These are phyloP conservation scores for Phlyctochytrium bullatum DNA, from an alignment of 192 early-diverging fungal species.

Conservation along the genomic window DNA sequence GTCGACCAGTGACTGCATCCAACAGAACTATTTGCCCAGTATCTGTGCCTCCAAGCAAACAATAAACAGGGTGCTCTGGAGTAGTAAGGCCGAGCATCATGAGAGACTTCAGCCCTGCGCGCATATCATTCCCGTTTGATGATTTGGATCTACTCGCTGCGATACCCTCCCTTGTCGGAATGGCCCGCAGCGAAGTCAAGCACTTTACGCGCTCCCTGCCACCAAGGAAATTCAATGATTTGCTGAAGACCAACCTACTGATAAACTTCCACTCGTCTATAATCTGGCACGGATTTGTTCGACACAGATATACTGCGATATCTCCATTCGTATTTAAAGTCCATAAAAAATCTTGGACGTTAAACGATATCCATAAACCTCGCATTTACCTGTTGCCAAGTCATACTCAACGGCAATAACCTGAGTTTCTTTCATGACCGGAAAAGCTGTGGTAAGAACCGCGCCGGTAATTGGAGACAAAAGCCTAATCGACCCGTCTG, in stretches of 20 bases:
- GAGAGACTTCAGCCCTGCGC: too few species aligned
- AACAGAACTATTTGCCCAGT: constrained; percentile 46
- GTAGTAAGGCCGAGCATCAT: background rate
- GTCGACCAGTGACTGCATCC: constrained; percentile 30
- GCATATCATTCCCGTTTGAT: too few species aligned
- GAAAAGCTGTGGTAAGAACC: constrained; percentile 41
- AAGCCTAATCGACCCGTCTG: constrained; percentile 41
- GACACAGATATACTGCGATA: constrained; percentile 37
- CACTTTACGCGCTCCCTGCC: constrained; percentile 34
- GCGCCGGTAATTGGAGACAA: constrained; percentile 48
- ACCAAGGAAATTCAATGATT: background rate
- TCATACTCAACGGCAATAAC: constrained; percentile 38
- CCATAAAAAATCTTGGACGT: constrained; percentile 37
- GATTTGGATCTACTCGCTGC: too few species aligned
- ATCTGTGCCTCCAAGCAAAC: constrained; percentile 46
- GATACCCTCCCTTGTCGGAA: background rate
- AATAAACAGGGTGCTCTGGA: constrained; percentile 25
- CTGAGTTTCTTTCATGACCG: constrained; percentile 39
- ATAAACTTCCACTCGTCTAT: constrained; percentile 37
- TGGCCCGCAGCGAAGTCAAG: constrained; percentile 31
- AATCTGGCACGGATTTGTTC: constrained; percentile 41
- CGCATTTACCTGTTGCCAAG: constrained; percentile 28
- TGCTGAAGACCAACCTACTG: constrained; percentile 6
- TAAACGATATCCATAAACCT: background rate
- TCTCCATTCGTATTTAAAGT: constrained; percentile 37